Evolutionary conservation across 2,329 filamentous ascomycete genomes (phyloP).

Genomic region (Trichoderma atroviride): DNA sequence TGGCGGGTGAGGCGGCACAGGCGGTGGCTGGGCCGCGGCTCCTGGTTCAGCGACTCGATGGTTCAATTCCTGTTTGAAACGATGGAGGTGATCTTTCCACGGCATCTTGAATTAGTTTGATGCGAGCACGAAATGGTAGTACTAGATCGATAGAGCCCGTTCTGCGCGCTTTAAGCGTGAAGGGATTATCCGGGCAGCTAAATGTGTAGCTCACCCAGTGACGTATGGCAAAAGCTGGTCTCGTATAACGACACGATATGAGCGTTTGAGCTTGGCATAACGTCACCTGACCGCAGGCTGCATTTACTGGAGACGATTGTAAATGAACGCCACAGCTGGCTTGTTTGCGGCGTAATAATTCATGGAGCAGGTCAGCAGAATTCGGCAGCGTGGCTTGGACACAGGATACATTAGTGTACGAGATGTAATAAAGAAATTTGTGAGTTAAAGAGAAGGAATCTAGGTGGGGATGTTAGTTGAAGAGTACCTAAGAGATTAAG

Average conservation of each 20-base stretch:
- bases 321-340: background rate
- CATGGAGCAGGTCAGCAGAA: background rate
- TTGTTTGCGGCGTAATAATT: background rate
- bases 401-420: background rate
- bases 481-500: background rate
- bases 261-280: background rate
- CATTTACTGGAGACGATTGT: background rate
- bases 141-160: background rate
- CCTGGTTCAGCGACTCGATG: constrained; percentile 38
- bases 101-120: constrained; percentile 33
- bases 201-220: background rate
- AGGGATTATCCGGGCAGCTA: background rate
- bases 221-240: background rate
- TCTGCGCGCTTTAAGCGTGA: background rate
- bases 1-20: constrained; percentile 28
- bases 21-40: constrained; percentile 26
- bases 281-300: constrained; percentile 10
- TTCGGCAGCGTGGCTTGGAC: background rate
- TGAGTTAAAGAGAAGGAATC: too few relatives aligned
- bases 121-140: background rate
- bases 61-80: constrained; percentile 45
- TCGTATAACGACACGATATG: background rate
- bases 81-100: constrained; percentile 45
- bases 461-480: background rate
- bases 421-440: too few relatives aligned